Evolutionary conservation across 164 flowering plant genomes (phyloP), one percentile per base, ranked within the genome.

Genomic region (Brasenia schreberi): DNA sequence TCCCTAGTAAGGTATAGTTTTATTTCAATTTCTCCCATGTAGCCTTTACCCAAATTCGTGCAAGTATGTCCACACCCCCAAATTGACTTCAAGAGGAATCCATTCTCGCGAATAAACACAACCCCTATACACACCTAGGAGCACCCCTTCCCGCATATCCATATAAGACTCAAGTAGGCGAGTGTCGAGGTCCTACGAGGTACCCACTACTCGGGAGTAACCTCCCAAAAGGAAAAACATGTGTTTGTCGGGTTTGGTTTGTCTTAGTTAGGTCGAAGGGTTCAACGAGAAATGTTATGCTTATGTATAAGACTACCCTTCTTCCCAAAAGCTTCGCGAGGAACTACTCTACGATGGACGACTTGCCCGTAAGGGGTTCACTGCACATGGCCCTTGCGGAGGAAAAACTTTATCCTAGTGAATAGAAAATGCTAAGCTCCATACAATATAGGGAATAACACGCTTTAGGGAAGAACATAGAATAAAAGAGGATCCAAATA

Each of bases 71-170:
- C 33, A 18, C 27, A 18, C 65, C 65, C 42, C 33, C 65, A 63
- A 18, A 63, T 2, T 0, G 18, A 60, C 62, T 60, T 60, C 14
- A 60, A 6, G 1, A 60, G 62, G 62, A 60, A 60, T 60, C 62
- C 18, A 60, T 60, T 60, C 62, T 60, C 1, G 62, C 23, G 16
- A 60, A 60, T n/a, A 60, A 60, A 60, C 18, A 60, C 18, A 60
- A 9, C 62, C 62, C 16, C 16, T 17, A 66, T 61, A 66, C 61
- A 66, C 68, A 66, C 68, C 67, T 65, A 65, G 67, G 59, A 43
- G 56, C 68, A 18, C 42, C 68, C 68, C 61, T 66, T 66, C 68
- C 61, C 53, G 61, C 68, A 66, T 66, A 53, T 66, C 68, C 68
- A 66, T 56, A 52, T 9, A 66, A 66, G 68, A 53, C 39, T 59